Evolutionary conservation across 2,329 filamentous ascomycete genomes (phyloP).

Genomic region (Verticillium isaacii): DNA sequence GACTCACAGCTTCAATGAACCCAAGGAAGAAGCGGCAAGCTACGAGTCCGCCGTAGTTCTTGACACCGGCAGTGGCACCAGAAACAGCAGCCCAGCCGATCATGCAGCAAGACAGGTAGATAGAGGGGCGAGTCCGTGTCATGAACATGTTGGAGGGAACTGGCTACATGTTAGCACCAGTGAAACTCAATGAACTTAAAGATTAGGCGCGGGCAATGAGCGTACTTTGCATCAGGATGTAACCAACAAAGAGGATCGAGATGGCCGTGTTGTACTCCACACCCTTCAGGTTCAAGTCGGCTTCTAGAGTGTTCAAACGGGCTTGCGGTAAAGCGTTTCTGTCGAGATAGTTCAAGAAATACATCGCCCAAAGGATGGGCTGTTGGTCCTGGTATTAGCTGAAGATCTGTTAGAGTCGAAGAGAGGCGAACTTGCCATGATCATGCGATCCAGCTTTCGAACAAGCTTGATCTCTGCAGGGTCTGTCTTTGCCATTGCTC

Average conservation of each 20-base stretch:
- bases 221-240: constrained; percentile 32
- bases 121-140: constrained; percentile 32
- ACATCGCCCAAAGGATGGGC: constrained; percentile 17
- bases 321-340: constrained; percentile 17
- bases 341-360: constrained; percentile 17
- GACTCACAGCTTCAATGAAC: constrained; percentile 25
- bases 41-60: constrained; percentile 27
- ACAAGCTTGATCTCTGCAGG: constrained; percentile 18
- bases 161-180: neutral
- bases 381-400: constrained; percentile 1
- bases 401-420: neutral
- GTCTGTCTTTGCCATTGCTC: constrained; percentile 18
- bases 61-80: constrained; percentile 29
- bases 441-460: constrained; percentile 16
- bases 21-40: constrained; percentile 32
- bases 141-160: constrained; percentile 38
- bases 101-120: constrained; percentile 37
- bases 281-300: constrained; percentile 13
- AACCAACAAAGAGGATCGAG: constrained; percentile 17
- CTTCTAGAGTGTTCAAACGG: constrained; percentile 14
- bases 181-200: neutral
- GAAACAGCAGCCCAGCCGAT: constrained; percentile 34
- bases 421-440: constrained; percentile 13
- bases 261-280: constrained; percentile 16
- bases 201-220: constrained; percentile 7